Evolutionary conservation across 1,139 yeast genomes (phyloP).

Genomic region (Debaryomyces coudertii): DNA sequence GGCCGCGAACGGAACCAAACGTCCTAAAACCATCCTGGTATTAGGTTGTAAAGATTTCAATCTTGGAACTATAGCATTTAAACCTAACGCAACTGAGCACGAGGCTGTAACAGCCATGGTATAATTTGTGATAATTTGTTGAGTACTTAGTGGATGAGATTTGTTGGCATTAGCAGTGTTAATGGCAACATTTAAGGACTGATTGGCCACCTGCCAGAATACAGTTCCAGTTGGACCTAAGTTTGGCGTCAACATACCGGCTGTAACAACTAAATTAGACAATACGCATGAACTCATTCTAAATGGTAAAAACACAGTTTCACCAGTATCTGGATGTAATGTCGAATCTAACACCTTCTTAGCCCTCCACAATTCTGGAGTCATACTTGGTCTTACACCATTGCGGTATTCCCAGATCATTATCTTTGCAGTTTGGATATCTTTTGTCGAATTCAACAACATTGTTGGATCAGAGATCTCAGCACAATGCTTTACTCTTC

Average conservation of each 20-base stretch:
- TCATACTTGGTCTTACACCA: slow-evolving; percentile 64
- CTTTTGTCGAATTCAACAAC: slow-evolving; percentile 70
- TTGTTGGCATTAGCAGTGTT: slow-evolving; percentile 96
- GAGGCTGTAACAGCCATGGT: slow-evolving; percentile 91
- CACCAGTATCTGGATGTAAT: slow-evolving; percentile 94
- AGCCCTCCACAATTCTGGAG: slow-evolving; percentile 87
- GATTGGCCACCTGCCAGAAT: slow-evolving; percentile 98
- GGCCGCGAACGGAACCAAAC: slow-evolving; percentile 96
- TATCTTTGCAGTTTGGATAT: slow-evolving; percentile 65
- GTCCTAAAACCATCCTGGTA: slow-evolving; percentile 71
- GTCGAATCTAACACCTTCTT: slow-evolving; percentile 85
- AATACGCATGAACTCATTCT: slow-evolving; percentile 96
- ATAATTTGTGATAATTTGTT: slow-evolving; percentile 77
- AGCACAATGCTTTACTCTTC: slow-evolving; percentile 92
- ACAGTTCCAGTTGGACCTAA: slow-evolving; percentile 87
- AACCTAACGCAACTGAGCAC: slow-evolving; percentile 92
- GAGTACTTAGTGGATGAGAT: slow-evolving; percentile 82
- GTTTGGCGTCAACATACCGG: slow-evolving; percentile 96
- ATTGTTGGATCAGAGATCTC: slow-evolving; percentile 91
- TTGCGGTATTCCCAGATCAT: slow-evolving; percentile 72
- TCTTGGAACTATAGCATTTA: slow-evolving; percentile 84
- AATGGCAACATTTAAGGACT: slow-evolving; percentile 92
- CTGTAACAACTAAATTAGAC: slow-evolving; percentile 91
- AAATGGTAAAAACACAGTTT: slow-evolving; percentile 87
- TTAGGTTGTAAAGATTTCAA: slow-evolving; percentile 67